Conservation (phyloP, 257 asterid genomes). For the Penstemon barbatus region DNA sequence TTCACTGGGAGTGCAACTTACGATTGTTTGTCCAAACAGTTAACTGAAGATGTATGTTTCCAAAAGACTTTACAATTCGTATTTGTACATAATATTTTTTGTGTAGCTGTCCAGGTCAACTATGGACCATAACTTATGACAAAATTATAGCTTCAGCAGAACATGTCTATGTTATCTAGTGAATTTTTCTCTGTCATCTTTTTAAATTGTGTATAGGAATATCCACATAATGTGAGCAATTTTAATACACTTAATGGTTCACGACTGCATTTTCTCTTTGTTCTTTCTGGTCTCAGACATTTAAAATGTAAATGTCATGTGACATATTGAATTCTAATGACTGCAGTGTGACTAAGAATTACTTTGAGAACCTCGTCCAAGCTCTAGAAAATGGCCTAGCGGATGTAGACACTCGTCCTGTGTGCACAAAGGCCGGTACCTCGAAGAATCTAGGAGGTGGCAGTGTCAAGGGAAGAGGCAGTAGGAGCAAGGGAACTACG, state of each 20-base stretch:
- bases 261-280: background rate
- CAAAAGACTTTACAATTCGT: too few relatives aligned
- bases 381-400: constrained; percentile 91
- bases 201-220: too few relatives aligned
- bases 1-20: too few relatives aligned
- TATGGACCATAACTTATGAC: too few relatives aligned
- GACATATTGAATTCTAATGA: constrained; percentile 11
- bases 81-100: too few relatives aligned
- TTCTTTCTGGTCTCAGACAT: background rate
- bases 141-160: too few relatives aligned
- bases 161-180: too few relatives aligned
- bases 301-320: background rate
- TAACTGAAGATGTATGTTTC: too few relatives aligned
- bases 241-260: too few relatives aligned
- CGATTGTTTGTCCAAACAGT: too few relatives aligned
- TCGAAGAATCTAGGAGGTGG: constrained; percentile 55
- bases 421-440: constrained; percentile 54
- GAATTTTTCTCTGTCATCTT: too few relatives aligned
- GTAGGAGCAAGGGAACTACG: constrained; percentile 62
- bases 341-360: constrained; percentile 83
- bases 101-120: too few relatives aligned
- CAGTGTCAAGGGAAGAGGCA: constrained; percentile 56
- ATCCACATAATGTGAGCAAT: background rate
- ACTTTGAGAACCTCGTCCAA: constrained; percentile 83
- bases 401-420: constrained; percentile 68